Percentiles rank a stretch among this genome's conserved stretches.
phyloP scores from a whole-genome alignment of 495 filamentous ascomycete species.

The Neurospora pannonica region DNA sequence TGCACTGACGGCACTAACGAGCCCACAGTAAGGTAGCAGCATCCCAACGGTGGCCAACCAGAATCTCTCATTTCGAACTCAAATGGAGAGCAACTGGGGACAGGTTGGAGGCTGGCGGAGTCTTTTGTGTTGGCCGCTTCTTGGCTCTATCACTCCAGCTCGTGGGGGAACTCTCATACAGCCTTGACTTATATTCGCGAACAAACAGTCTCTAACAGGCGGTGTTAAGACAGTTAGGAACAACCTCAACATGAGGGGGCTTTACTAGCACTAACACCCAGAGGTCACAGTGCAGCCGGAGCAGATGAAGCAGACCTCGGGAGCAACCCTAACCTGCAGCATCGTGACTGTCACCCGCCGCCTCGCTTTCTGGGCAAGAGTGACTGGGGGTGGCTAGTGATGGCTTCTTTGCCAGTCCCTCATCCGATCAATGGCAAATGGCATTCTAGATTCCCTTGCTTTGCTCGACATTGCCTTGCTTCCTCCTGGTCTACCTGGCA shows the following conservation, averaged over 20 bases:
- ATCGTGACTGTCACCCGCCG: neutral
- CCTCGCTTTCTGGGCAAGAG: neutral
- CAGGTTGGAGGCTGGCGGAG: neutral
- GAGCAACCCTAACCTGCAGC: neutral
- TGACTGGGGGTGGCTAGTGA: neutral
- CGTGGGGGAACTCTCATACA: neutral
- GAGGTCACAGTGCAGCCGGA: neutral
- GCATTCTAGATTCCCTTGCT: neutral
- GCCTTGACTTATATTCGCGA: conserved; percentile 1
- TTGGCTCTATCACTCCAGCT: conserved; percentile 1
- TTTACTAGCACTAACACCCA: neutral
- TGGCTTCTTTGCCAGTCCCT: neutral
- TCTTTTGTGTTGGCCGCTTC: neutral
- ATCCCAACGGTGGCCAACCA: neutral
- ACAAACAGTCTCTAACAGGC: neutral
- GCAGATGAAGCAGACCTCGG: neutral
- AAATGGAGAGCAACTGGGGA: neutral
- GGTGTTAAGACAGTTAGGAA: neutral
- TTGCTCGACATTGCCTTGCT: neutral
- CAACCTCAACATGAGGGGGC: neutral
- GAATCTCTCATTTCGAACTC: neutral
- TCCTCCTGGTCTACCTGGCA: neutral
- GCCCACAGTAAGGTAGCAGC: neutral
- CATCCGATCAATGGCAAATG: neutral
- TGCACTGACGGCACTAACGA: neutral